phyloP scores from a whole-genome alignment of 768 basidiomycete species.

The Mycena galericulata region DNA sequence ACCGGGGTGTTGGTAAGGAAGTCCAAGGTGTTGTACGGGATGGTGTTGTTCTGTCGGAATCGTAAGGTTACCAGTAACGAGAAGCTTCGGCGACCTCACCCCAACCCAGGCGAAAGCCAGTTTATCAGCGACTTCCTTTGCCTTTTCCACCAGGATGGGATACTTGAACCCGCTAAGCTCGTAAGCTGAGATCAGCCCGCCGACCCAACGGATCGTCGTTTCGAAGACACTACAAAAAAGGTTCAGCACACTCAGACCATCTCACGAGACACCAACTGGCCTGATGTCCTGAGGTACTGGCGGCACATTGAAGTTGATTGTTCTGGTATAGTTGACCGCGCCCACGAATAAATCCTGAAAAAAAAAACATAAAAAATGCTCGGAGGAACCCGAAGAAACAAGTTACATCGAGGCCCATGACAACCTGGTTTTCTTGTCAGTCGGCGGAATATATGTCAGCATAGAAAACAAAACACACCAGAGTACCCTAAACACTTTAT shows the following conservation, averaged over 20 bases:
- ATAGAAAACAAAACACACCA: constrained; percentile 51
- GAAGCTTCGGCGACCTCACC: not conserved
- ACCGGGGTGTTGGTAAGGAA: constrained; percentile 44
- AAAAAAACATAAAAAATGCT: not conserved
- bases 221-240: constrained; percentile 68
- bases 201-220: constrained; percentile 80
- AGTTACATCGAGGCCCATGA: constrained; percentile 55
- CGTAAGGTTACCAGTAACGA: not conserved
- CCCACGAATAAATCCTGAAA: constrained; percentile 55
- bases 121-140: constrained; percentile 72
- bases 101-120: constrained; percentile 71
- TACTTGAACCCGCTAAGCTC: constrained; percentile 70
- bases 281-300: constrained; percentile 57
- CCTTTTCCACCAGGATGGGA: constrained; percentile 67
- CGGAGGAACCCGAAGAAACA: not conserved
- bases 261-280: constrained; percentile 39
- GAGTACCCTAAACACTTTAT: constrained; percentile 54
- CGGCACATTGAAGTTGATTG: constrained; percentile 63
- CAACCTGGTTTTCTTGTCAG: constrained; percentile 41
- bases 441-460: not conserved
- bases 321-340: constrained; percentile 52
- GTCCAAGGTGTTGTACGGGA: constrained; percentile 57
- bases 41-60: constrained; percentile 48
- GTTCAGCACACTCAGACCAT: constrained; percentile 29
- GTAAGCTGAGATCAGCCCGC: constrained; percentile 74